Base-by-base conservation (phyloP, 768 basidiomycete species). In the Lactarius deliciosus region DNA sequence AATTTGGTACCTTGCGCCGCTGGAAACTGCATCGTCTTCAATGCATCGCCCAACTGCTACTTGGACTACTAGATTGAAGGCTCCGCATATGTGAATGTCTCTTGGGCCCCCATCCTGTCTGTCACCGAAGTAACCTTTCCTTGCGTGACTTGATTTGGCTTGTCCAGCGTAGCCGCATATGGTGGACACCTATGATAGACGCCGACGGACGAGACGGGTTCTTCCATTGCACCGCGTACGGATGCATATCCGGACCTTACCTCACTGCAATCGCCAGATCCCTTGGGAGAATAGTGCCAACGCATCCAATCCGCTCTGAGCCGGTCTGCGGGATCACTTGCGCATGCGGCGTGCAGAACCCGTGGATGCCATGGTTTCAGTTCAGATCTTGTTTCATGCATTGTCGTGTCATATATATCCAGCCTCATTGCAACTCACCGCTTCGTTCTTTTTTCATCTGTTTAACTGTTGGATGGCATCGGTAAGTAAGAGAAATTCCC, bases 341-440 rank as follows among this genome's bases (percentile, higher is more conserved):
- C 5, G 56, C 32, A n/a, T 45, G 60, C 65, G 68, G 68, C 61
- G 59, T 59, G 65, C 60, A 59, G 58, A 60, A 61, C 65, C 68
- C 68, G 68, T 67, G 68, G 65, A 60, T 61, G 15, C 68, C 65
- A 63, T 69, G 61, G 68, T 69, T 61, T 69, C 68, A 68, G 65
- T 59, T 60, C 53, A 62, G 61, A 67, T 68, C 68, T 69, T 69
- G 68, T 68, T 66, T 68, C 68, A 61, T 57, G 50, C 68, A 67
- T 59, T 69, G 65, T 66, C 57, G 67, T 67, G 64, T 70, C 69
- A 70, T 69, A 70, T 69, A 69, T 69, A 70, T 61, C 43, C 58
- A 47, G 68, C 69, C 69, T 70, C 69, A 64, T 70, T 70, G 70
- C 66, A 43, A 43, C 65, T 38, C 60, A 50, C 68, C 45, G 41